Base-by-base conservation (phyloP, 495 filamentous ascomycete species). In the Zalerion maritima region DNA sequence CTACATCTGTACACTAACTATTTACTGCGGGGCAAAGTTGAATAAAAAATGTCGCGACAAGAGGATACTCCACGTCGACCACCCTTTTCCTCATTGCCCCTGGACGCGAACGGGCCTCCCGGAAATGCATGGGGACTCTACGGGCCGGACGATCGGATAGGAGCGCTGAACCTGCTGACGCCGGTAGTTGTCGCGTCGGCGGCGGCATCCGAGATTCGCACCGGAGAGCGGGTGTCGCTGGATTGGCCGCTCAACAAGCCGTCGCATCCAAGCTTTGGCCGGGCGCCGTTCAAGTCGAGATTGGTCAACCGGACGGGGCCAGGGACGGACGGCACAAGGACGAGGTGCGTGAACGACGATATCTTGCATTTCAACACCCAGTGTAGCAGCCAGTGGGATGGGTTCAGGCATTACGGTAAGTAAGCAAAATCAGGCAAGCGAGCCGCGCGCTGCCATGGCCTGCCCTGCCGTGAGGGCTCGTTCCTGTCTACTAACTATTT, bases 351-450 rank as follows among this genome's bases (percentile, higher is more conserved):
- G 36, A 71, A 78, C 36, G 59, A 63, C 24, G 59, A 63, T 28
- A 60, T 77, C 34, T 74, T 81, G 35, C 62, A 67, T 15, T 63
- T 84, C 49, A 85, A 85, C 48, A 82, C 79, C 0, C 79, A 85
- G 43, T 67, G 70, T 40, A 69, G 69, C 15, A 78, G 73, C 3
- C 80, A 87, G 50, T 84, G 80, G 80, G 80, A 86, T 42, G 73
- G 75, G 12, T 60, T 84, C n/a, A 58, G 74, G 26, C 78, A 82
- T 49, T n/a, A n/a, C n/a, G n/a, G n/a, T n/a, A n/a, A n/a, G n/a
- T n/a, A n/a, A n/a, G n/a, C n/a, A n/a, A n/a, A n/a, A n/a, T n/a
- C n/a, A n/a, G n/a, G n/a, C n/a, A n/a, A n/a, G n/a, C n/a, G n/a
- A n/a, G n/a, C n/a, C n/a, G n/a, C n/a, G n/a, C n/a, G n/a, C n/a